These are phyloP conservation scores for Ephemerocybe angulata DNA, from an alignment of 768 basidiomycete genomes.

Conservation along the genomic window DNA sequence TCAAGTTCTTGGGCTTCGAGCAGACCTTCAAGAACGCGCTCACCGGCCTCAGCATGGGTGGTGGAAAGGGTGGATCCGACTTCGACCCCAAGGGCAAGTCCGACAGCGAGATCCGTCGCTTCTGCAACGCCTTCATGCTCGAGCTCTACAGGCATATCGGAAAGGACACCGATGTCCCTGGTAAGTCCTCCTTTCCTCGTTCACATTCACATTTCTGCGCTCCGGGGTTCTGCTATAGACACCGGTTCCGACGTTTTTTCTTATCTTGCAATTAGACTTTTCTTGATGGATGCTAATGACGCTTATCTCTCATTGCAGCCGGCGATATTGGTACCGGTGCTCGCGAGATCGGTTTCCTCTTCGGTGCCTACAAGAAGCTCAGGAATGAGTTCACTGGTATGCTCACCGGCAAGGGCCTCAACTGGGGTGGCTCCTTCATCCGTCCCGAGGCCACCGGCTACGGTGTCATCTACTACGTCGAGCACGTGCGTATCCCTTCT, in stretches of 20 bases:
- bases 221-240: no score
- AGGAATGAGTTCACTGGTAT: conserved; percentile 68
- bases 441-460: conserved; percentile 73
- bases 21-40: conserved; percentile 81
- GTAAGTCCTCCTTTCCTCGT: conserved; percentile 22
- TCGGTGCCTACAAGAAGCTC: conserved; percentile 74
- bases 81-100: conserved; percentile 82
- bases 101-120: conserved; percentile 68
- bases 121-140: conserved; percentile 69
- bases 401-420: conserved; percentile 67
- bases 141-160: conserved; percentile 74
- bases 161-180: conserved; percentile 70
- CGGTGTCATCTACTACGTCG: conserved; percentile 74
- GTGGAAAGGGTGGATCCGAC: conserved; percentile 76
- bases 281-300: background rate
- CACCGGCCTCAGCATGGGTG: conserved; percentile 73
- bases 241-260: no score
- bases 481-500: conserved; percentile 47
- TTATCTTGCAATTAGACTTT: background rate
- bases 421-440: conserved; percentile 71
- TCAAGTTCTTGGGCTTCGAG: conserved; percentile 83
- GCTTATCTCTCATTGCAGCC: conserved; percentile 27
- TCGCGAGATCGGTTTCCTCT: conserved; percentile 73
- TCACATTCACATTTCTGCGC: background rate
- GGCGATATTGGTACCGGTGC: conserved; percentile 75